These are phyloP conservation scores for Leptographium radiaticola DNA, from an alignment of 2,329 filamentous ascomycete genomes.

Conservation along the genomic window DNA sequence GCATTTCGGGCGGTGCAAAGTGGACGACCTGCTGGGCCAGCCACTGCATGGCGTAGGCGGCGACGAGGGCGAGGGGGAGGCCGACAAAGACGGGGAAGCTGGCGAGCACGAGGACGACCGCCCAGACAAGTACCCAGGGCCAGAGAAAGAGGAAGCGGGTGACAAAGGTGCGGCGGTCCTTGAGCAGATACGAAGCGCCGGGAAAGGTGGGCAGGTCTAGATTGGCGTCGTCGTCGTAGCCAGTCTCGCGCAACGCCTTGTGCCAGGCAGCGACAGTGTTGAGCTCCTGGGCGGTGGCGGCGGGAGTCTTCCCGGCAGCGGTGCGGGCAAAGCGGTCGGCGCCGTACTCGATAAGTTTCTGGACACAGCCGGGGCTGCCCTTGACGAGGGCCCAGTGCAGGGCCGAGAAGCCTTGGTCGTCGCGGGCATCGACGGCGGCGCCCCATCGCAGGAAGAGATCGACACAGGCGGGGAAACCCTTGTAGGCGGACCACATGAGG, in stretches of 20 bases:
- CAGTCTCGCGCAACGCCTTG: constrained; percentile 16
- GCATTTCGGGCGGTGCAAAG: constrained; percentile 79
- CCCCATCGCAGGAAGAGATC: constrained; percentile 91
- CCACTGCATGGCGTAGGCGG: constrained; percentile 63
- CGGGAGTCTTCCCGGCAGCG: constrained; percentile 78
- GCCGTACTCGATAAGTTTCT: constrained; percentile 92
- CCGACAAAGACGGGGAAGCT: constrained; percentile 62
- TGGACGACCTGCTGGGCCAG: constrained; percentile 63
- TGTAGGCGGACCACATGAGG: constrained; percentile 98
- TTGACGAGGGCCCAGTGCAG: constrained; percentile 95
- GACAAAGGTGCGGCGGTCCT: constrained; percentile 67
- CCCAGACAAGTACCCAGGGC: constrained; percentile 67
- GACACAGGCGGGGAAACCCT: constrained; percentile 84
- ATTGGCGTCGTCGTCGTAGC: constrained; percentile 50
- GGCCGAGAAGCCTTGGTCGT: constrained; percentile 88
- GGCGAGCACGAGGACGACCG: constrained; percentile 58
- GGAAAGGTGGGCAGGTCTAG: constrained; percentile 58
- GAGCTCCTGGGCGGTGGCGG: constrained; percentile 76
- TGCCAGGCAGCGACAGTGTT: constrained; percentile 57
- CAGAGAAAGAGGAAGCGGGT: constrained; percentile 81
- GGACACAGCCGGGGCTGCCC: constrained; percentile 75
- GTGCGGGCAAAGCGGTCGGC: constrained; percentile 87
- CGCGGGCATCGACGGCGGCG: constrained; percentile 77
- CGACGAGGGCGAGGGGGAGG: constrained; percentile 54
- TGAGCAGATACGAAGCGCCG: constrained; percentile 55